These are phyloP conservation scores for Nakaseomyces delphensis DNA, from an alignment of 1,139 yeast genomes.

Conservation along the genomic window DNA sequence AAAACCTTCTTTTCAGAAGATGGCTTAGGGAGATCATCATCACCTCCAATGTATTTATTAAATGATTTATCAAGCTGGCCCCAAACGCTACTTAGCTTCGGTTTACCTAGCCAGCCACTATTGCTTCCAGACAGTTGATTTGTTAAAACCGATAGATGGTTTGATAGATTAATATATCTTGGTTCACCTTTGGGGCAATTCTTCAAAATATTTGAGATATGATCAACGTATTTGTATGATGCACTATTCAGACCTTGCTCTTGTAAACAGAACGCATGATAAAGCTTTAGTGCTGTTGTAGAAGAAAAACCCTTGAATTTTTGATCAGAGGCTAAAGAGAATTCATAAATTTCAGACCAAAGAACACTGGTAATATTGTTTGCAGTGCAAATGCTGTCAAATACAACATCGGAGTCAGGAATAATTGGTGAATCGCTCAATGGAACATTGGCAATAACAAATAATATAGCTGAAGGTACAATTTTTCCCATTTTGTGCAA, in stretches of 20 bases:
- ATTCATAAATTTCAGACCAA: slow-evolving; percentile 60
- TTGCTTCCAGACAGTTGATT: slow-evolving; percentile 21
- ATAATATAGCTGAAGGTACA: slow-evolving; percentile 40
- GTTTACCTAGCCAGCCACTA: slow-evolving; percentile 47
- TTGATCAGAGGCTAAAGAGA: slow-evolving; percentile 19
- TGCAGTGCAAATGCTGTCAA: slow-evolving; percentile 23
- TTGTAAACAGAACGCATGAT: slow-evolving; percentile 26
- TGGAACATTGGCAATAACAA: slow-evolving; percentile 44
- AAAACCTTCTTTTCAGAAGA: slow-evolving; percentile 46
- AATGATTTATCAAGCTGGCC: slow-evolving; percentile 74
- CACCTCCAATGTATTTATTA: slow-evolving; percentile 80
- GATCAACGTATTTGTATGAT: slow-evolving; percentile 28
- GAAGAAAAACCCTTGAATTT: slow-evolving; percentile 19
- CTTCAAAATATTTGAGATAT: slow-evolving; percentile 17
- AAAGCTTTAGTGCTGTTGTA: slow-evolving; percentile 24
- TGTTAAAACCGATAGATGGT: slow-evolving; percentile 20
- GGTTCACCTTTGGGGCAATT: slow-evolving; percentile 21
- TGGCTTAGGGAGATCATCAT: slow-evolving; percentile 41
- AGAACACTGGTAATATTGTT: slow-evolving; percentile 22
- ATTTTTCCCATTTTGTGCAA: slow-evolving; percentile 35
- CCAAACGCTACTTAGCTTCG: slow-evolving; percentile 79
- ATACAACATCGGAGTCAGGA: slow-evolving; percentile 19
- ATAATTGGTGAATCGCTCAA: slow-evolving; percentile 28
- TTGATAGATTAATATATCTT: slow-evolving; percentile 16
- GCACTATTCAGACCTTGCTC: slow-evolving; percentile 24